Conservation (phyloP, 2,329 filamentous ascomycete species). For the Chaetoscypha palmicola region DNA sequence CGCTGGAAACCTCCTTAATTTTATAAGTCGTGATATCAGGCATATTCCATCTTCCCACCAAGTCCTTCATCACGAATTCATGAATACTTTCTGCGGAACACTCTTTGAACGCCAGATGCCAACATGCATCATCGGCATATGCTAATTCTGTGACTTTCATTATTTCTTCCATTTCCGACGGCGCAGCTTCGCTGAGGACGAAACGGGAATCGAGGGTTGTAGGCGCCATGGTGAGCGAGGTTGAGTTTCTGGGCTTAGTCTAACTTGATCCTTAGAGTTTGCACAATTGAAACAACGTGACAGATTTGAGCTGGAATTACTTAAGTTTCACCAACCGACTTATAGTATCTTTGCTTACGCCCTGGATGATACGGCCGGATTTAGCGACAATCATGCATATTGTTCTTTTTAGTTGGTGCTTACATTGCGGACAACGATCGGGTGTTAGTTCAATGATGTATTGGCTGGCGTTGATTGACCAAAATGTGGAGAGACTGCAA, state of each 20-base stretch:
- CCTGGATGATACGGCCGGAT: too few relatives aligned
- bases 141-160: conserved; percentile 13
- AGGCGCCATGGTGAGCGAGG: conserved; percentile 1
- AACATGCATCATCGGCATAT: conserved; percentile 16
- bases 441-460: too few relatives aligned
- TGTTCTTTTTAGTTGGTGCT: too few relatives aligned
- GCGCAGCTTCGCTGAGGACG: conserved; percentile 6
- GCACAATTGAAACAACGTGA: too few relatives aligned
- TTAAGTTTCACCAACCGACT: too few relatives aligned
- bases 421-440: too few relatives aligned
- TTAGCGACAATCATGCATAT: too few relatives aligned
- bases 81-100: conserved; percentile 12
- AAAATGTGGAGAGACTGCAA: too few relatives aligned
- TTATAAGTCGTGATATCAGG: conserved; percentile 20
- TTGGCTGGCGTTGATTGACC: too few relatives aligned
- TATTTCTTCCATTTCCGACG: conserved; percentile 15
- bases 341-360: too few relatives aligned
- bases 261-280: too few relatives aligned
- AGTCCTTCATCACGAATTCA: conserved; percentile 14
- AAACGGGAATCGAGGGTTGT: conserved; percentile 10
- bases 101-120: conserved; percentile 10
- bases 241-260: not conserved
- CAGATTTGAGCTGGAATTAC: too few relatives aligned
- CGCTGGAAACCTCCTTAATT: conserved; percentile 13
- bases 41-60: conserved; percentile 17